Percentiles rank a stretch among this genome's conserved stretches.
phyloP scores from a whole-genome alignment of 108 stramenopile genomes.

The Bacterosira constricta region DNA sequence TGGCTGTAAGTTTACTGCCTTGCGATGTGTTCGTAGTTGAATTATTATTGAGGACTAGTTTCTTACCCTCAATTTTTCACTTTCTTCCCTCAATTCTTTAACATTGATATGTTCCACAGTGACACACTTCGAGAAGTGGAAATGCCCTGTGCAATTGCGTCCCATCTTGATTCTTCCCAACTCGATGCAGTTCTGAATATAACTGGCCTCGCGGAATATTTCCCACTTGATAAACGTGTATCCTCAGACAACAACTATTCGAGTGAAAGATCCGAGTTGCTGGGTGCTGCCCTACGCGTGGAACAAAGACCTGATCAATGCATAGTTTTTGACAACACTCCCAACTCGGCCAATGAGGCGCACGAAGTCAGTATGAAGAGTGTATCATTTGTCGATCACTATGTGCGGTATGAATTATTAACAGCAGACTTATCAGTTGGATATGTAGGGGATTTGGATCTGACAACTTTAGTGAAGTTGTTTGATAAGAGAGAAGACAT shows the following conservation, averaged over 20 bases:
- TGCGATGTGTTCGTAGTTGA: neutral
- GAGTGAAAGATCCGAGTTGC: conserved; percentile 58
- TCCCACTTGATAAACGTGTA: conserved; percentile 67
- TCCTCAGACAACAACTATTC: conserved; percentile 45
- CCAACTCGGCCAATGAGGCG: conserved; percentile 54
- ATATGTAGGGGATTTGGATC: conserved; percentile 22
- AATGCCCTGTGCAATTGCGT: conserved; percentile 72
- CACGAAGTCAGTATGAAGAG: conserved; percentile 78
- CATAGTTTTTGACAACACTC: conserved; percentile 75
- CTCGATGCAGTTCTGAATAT: conserved; percentile 58
- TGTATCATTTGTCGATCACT: conserved; percentile 63
- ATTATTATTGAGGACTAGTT: neutral
- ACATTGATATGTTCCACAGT: neutral
- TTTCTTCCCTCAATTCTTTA: neutral
- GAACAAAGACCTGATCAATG: conserved; percentile 80
- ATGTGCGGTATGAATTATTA: conserved; percentile 73
- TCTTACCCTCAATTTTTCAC: neutral
- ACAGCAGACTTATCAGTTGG: conserved; percentile 66
- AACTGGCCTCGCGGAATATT: conserved; percentile 65
- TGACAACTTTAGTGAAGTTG: conserved; percentile 30
- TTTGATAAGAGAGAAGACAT: conserved; percentile 39
- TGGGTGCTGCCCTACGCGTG: conserved; percentile 69
- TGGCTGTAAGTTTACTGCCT: conserved; percentile 55
- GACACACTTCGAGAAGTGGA: conserved; percentile 61
- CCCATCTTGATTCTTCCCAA: conserved; percentile 62